Evolutionary conservation across 1,139 yeast species (phyloP), one percentile per base, ranked within the genome.

Genomic region (Magnusiomyces fungicola): DNA sequence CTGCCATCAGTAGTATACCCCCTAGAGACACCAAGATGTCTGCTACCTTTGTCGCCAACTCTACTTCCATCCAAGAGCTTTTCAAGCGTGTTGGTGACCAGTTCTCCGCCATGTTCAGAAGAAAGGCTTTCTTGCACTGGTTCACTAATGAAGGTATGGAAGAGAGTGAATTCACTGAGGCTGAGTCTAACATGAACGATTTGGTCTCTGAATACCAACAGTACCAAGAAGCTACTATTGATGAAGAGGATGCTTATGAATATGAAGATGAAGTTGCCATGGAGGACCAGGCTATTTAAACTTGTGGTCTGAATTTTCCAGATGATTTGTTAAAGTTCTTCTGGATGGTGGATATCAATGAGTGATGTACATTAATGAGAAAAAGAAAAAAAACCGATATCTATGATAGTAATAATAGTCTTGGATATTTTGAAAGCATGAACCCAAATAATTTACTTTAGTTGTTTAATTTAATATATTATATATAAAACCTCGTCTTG

Each of bases 61-160:
- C 96, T 39, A 88, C 96, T 3, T 85, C 96, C 2, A 86, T 88
- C 64, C 95, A 86, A 72, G 95, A 86, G 68, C 75, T 88, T 62
- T 88, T 88, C 72, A 82, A 83, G 72, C 82, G 96, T 71, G 84
- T 88, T 52, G 92, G 94, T 57, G 88, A 79, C 64, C 96, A 88
- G 72, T 88, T 88, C 71, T 76, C 84, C 61, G 90, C 90, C 53
- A 88, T 88, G 96, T 88, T 84, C 70, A 81, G 88, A 69, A 85
- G 94, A 75, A 84, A 83, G 70, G 96, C 96, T 58, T 88, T 88
- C 80, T 81, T 88, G 72, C 96, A 88, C 70, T 88, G 96, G 96
- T 88, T 86, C 70, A 85, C 94, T 22, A 79, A 83, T 57, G 96
- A 88, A 71, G 96, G 96, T 72, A 88, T 88, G 96, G 96, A 88